Evolutionary conservation across 495 filamentous ascomycete species (phyloP), one percentile per base, ranked within the genome.

Genomic region (Penicillium ucsense): DNA sequence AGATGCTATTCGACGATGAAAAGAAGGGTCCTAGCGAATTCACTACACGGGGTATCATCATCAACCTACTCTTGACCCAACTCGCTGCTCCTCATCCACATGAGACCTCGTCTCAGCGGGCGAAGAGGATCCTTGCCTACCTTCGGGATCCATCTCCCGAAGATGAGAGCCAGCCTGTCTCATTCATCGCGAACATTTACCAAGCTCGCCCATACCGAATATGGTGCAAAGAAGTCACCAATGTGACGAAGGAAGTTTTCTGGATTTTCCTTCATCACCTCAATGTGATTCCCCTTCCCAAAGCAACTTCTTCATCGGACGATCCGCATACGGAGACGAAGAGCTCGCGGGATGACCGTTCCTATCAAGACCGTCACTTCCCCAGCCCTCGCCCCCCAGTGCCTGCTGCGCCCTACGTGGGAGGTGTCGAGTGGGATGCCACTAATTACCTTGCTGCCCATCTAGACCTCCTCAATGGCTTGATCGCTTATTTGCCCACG

Each of bases 381-480:
- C 92, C 92, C 0, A 72, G 76, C n/a, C 84, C 88, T 49, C 82
- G 88, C 3, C 86, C 90, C 5, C 92, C 91, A 0, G 87, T 96
- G 5, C 89, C 92, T 8, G 90, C 94, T 20, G 91, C 91, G 11
- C 94, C 92, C 6, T 96, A 97, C 63, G 89, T 98, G 40, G 94
- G 92, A 36, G 92, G 94, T 41, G 92, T 98, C 8, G 92, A 98
- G 68, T 98, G 94, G 94, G 92, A 98, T 62, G 90, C 92, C 7
- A 96, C 92, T 7, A 95, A 91, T 65, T 98, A 98, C 57, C 73
- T 98, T 10, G 87, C 90, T 31, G 81, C 84, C 5, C 94, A 98
- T 57, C 72, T 98, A 8, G 94, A 97, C 67, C 80, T 98, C 10
- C 57, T 97, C 38, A 98, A 97, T 62, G 92, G 85, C 32, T 77